Evolutionary conservation across 2,329 filamentous ascomycete species (phyloP).

Genomic region (Chrysoporthe cubensis): DNA sequence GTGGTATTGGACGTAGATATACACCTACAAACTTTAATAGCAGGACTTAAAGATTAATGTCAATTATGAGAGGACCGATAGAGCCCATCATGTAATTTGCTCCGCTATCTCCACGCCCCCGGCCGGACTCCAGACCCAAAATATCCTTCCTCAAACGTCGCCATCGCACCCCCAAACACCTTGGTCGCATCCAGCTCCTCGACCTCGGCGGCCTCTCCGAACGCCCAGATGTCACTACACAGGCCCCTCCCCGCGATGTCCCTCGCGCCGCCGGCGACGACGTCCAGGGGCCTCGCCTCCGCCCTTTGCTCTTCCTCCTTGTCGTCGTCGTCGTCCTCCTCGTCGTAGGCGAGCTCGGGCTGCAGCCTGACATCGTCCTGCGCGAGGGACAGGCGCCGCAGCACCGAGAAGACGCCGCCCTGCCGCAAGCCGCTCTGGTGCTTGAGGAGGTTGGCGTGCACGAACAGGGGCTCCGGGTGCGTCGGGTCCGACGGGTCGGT

Average conservation of each 20-base stretch:
- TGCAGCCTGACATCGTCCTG: constrained; percentile 23
- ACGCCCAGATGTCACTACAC: constrained; percentile 26
- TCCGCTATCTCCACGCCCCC: constrained; percentile 14
- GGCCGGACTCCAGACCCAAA: constrained; percentile 19
- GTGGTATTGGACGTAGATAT: too few relatives aligned
- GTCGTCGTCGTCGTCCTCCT: background rate
- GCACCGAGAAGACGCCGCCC: constrained; percentile 13
- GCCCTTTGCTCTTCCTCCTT: background rate
- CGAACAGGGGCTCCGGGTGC: constrained; percentile 26
- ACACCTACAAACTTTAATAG: too few relatives aligned
- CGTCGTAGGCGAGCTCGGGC: background rate
- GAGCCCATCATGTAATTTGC: too few relatives aligned
- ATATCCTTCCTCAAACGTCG: constrained; percentile 20
- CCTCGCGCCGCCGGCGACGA: constrained; percentile 17
- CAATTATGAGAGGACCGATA: too few relatives aligned
- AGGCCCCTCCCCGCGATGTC: constrained; percentile 19
- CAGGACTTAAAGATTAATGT: too few relatives aligned
- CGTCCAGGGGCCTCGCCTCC: constrained; percentile 8
- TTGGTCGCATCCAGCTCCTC: constrained; percentile 19
- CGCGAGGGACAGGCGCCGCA: constrained; percentile 20
- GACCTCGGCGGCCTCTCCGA: constrained; percentile 17
- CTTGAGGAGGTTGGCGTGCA: constrained; percentile 28
- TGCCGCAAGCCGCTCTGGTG: constrained; percentile 24
- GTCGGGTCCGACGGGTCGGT: constrained; percentile 17
- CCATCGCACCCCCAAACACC: constrained; percentile 21